Percentiles rank a stretch among this genome's conserved stretches.
These are phyloP conservation scores for Fusarium xylarioides DNA, from an alignment of 2,329 filamentous ascomycete species.

Conservation along the genomic window DNA sequence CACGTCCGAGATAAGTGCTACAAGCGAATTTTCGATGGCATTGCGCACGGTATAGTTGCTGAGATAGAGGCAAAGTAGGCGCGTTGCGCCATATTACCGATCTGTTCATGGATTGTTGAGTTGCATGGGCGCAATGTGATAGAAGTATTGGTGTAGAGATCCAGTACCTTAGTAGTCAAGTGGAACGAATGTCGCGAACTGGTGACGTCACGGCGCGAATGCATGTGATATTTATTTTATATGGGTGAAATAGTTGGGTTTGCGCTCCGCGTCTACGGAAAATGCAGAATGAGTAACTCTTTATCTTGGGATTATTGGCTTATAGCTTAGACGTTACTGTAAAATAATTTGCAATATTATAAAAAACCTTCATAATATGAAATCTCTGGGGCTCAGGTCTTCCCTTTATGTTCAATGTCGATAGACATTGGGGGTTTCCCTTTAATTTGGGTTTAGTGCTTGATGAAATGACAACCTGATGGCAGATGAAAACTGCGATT, in stretches of 20 bases:
- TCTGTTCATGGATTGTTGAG: slow-evolving; percentile 34
- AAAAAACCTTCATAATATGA: not conserved
- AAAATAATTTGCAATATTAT: not conserved
- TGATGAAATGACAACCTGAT: not conserved
- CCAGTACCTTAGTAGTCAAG: not conserved
- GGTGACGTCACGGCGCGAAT: slow-evolving; percentile 35
- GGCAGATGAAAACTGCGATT: not conserved
- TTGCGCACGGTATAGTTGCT: slow-evolving; percentile 1
- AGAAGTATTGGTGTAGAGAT: not conserved
- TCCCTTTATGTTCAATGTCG: not conserved
- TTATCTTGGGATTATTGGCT: not conserved
- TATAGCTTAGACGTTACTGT: not conserved
- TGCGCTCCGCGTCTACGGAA: not conserved
- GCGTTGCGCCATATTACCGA: slow-evolving; percentile 27
- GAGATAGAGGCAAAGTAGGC: not conserved
- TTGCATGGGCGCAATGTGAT: slow-evolving; percentile 4
- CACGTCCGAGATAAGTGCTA: slow-evolving; percentile 9
- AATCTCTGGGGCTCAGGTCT: not conserved
- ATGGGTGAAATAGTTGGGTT: not conserved
- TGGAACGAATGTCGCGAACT: not conserved
- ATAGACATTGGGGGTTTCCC: not conserved
- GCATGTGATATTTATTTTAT: not conserved
- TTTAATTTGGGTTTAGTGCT: not conserved
- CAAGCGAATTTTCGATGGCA: slow-evolving; percentile 26
- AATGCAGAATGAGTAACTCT: not conserved